phyloP scores from a whole-genome alignment of 305 asterid genomes.

The Fraxinus angustifolia region DNA sequence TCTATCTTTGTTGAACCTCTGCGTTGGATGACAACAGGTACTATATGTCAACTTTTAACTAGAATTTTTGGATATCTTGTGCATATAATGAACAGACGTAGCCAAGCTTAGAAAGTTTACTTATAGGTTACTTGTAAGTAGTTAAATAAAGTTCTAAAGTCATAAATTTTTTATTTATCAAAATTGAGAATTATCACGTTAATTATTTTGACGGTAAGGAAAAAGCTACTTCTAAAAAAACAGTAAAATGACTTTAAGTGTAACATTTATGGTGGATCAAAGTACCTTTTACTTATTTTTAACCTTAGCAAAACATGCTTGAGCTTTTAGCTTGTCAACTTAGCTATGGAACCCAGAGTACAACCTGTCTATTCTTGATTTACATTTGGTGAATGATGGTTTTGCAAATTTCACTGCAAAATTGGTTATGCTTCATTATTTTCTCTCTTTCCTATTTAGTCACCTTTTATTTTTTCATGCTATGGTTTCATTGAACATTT shows the following conservation, averaged over 20 bases:
- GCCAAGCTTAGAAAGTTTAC: not conserved
- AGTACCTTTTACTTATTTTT: not conserved
- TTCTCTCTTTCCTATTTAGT: not conserved
- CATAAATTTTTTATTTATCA: not conserved
- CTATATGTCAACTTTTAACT: not conserved
- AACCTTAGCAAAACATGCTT: not conserved
- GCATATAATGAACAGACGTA: not conserved
- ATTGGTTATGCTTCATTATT: not conserved
- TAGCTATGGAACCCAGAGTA: not conserved
- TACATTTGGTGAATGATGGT: not conserved
- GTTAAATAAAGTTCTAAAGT: not conserved
- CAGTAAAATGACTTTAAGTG: not conserved
- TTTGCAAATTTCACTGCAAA: not conserved
- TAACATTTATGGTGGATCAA: not conserved
- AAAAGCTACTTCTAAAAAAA: not conserved
- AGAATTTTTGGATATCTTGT: not conserved
- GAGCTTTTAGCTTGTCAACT: not conserved
- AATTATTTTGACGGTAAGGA: not conserved
- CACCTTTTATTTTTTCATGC: not conserved
- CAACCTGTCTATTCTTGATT: not conserved
- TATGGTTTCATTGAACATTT: not conserved
- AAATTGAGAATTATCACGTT: not conserved
- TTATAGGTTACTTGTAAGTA: not conserved
- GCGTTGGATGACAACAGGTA: constrained; percentile 91
- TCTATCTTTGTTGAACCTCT: constrained; percentile 95